Base-by-base conservation (phyloP, 1,139 yeast genomes). In the Blastobotrys apis region DNA sequence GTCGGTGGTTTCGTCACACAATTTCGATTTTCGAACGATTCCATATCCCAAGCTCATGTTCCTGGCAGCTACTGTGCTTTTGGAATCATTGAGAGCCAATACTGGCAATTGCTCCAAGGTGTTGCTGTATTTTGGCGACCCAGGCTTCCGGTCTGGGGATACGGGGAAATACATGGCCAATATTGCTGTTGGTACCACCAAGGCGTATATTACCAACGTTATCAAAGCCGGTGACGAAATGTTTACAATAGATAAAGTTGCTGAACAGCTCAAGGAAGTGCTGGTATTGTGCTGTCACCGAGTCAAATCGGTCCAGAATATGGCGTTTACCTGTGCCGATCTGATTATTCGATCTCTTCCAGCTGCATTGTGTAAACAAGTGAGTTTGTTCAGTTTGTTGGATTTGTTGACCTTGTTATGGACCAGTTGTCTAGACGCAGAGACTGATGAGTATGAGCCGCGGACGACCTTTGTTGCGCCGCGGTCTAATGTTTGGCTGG, bases 1-100 rank as follows among this genome's bases (percentile, higher is more conserved):
- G 39, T 51, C 50, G 32, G 53, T 58, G 15, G 53, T 56, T 33
- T 54, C 54, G 9, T 52, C 49, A 31, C 57, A 55, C 39, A 49
- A 55, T 27, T 56, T 61, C 33, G 71, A 68, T 40, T 51, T 67
- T 33, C 64, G 82, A 45, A 69, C 80, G 12, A 66, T 85, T 46
- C 81, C 94, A 0, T 80, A 81, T 55, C 82, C 95, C 9, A 87
- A 87, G 57, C 73, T 86, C 52, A 86, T 92, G 86, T 94, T 92
- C 61, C 69, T 92, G 55, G 82, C 95, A 1, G 86, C 97, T 0
- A 74, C 95, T 0, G 72, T 83, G 9, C 74, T 88, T 47, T 73
- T 87, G 34, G 99, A 94, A 66, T 72, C 80, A 25, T 69, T 87
- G 41, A 74, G 98, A 50, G 87, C 85, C 22, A 79, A 75, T 48